A percentile compares a stretch with the other conserved stretches of the same genome.
phyloP scores from a whole-genome alignment of 2,329 filamentous ascomycete species.

The Fusarium citri region DNA sequence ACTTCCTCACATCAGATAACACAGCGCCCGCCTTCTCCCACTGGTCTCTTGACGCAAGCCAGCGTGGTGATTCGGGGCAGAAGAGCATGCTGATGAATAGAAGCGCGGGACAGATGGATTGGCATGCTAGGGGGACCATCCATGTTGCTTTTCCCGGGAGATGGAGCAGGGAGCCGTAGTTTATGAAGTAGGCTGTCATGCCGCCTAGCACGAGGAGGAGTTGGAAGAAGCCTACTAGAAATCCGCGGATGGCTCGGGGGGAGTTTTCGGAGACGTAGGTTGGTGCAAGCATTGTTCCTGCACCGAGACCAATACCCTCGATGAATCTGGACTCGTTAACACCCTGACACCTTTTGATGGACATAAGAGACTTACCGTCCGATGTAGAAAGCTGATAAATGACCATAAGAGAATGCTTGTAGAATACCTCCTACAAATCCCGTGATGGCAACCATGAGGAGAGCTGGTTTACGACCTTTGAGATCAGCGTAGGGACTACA shows the following conservation, averaged over 20 bases:
- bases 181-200: constrained; percentile 66
- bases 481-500: constrained; percentile 46
- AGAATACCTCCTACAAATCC: constrained; percentile 49
- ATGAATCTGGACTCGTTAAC: constrained; percentile 50
- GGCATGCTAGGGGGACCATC: constrained; percentile 65
- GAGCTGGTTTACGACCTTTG: constrained; percentile 48
- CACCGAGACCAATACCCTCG: constrained; percentile 63
- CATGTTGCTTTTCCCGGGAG: constrained; percentile 41
- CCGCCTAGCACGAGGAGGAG: constrained; percentile 65
- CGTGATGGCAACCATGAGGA: constrained; percentile 46
- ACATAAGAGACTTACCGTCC: constrained; percentile 30
- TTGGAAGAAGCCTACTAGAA: constrained; percentile 70
- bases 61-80: constrained; percentile 69
- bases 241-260: constrained; percentile 68
- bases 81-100: constrained; percentile 65
- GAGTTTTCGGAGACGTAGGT: constrained; percentile 71
- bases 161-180: constrained; percentile 62
- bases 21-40: constrained; percentile 59
- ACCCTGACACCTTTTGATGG: rapidly evolving
- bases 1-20: constrained; percentile 30
- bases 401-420: constrained; percentile 49
- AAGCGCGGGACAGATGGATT: constrained; percentile 65
- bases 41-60: constrained; percentile 66
- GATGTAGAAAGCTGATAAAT: constrained; percentile 47
- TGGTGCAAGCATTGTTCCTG: constrained; percentile 68